Base-by-base conservation (phyloP, 306 rosid genomes). In the Delonix regia region DNA sequence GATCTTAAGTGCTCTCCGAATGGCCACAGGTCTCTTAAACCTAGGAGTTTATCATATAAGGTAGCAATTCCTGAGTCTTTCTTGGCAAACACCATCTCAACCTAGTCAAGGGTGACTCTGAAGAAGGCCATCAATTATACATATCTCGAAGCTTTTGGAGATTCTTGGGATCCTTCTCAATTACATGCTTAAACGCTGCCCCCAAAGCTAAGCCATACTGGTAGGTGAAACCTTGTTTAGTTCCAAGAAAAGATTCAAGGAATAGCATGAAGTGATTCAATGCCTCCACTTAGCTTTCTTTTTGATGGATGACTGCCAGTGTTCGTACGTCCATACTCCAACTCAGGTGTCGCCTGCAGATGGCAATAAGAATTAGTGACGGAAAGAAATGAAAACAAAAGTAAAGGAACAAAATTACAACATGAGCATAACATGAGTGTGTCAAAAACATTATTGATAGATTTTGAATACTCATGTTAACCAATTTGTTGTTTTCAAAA, bases 211-310 rank as follows among this genome's bases (percentile, higher is more conserved):
- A 92, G 93, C 96, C 97, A 92, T 53, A 92, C 97, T n/a, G 97
- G 96, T 11, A 92, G 66, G 75, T 92, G 96, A 74, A 92, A 92
- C 88, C 97, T 92, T 55, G 96, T 92, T 72, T 92, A 96, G 6
- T 96, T 92, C 96, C 97, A 92, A 30, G 97, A 96, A 82, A 92
- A 92, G 77, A 92, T 92, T 93, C 97, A 92, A 25, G 97, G 97
- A 76, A n/a, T n/a, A 25, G 97, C 97, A 16, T 96, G 92, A 5
- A 92, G 97, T 19, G 97, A 92, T 82, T 92, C 97, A 15, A 92
- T 92, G 69, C 97, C 97, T 76, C 97, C 97, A 61, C 97, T 92
- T 15, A 96, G 97, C 92, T 88, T 92, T 61, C 97, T 79, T 73
- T 92, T 92, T 51, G 97, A 84, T 70, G 97, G 97, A 70, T 96